Evolutionary conservation across 2,329 filamentous ascomycete species (phyloP).

Genomic region (Helminthosporium solani): DNA sequence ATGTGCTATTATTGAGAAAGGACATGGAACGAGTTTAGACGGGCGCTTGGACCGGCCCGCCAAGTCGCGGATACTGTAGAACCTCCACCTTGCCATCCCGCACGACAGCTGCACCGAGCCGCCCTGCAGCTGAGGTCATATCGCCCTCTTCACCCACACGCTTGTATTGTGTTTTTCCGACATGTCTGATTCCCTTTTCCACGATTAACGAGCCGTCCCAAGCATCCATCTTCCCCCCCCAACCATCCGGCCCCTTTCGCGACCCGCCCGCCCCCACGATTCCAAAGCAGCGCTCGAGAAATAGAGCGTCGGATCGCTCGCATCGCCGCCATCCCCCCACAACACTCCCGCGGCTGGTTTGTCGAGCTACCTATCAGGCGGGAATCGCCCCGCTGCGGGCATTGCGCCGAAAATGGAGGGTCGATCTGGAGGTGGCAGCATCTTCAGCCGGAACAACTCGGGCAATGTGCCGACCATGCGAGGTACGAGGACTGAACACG

Average conservation of each 20-base stretch:
- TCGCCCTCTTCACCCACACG: neutral
- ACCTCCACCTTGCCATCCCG: conserved; percentile 26
- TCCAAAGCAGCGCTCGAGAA: conserved; percentile 9
- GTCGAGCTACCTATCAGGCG: conserved; percentile 31
- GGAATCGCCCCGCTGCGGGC: conserved; percentile 32
- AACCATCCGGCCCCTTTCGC: conserved; percentile 26
- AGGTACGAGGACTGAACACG: conserved; percentile 23
- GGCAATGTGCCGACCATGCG: conserved; percentile 47
- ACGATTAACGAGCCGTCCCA: conserved; percentile 18
- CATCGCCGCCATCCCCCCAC: conserved; percentile 6
- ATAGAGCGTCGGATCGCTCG: neutral
- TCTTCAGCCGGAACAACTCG: conserved; percentile 46
- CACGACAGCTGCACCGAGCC: conserved; percentile 26
- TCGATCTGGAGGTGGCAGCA: conserved; percentile 38
- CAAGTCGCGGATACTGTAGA: conserved; percentile 22
- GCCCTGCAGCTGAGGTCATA: conserved; percentile 21
- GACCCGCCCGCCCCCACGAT: conserved; percentile 11
- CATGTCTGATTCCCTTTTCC: conserved; percentile 5
- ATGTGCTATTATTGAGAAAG: too few relatives aligned
- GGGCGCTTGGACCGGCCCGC: conserved; percentile 13
- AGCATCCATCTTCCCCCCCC: neutral
- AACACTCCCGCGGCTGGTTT: conserved; percentile 22
- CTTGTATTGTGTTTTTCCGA: neutral
- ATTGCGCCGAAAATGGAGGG: conserved; percentile 41
- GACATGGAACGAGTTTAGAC: conserved; percentile 7